Conservation (phyloP, 2,329 filamentous ascomycete genomes). For the Aspergillus phoenicis region DNA sequence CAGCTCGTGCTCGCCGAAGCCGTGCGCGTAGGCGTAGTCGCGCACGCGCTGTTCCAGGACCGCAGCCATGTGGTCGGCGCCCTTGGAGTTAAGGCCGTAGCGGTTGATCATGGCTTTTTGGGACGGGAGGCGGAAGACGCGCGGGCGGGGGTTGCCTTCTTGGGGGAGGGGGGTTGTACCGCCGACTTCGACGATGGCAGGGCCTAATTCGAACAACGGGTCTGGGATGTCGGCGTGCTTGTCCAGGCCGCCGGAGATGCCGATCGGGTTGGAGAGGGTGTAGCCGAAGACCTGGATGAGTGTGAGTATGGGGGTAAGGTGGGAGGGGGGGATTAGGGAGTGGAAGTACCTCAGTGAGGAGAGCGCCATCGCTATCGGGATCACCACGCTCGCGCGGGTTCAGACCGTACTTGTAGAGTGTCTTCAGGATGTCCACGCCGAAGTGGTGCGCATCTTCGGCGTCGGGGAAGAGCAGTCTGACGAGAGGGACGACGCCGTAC, state of each 20-base stretch:
- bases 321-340: neutral
- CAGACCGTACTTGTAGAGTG: slow-evolving; percentile 71
- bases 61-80: slow-evolving; percentile 83
- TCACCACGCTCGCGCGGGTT: slow-evolving; percentile 80
- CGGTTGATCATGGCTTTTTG: slow-evolving; percentile 91
- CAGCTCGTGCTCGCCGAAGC: slow-evolving; percentile 63
- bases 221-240: slow-evolving; percentile 91
- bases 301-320: neutral
- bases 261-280: slow-evolving; percentile 79
- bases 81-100: slow-evolving; percentile 90
- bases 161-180: slow-evolving; percentile 88
- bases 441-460: slow-evolving; percentile 86
- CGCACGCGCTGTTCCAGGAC: slow-evolving; percentile 76
- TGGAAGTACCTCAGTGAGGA: slow-evolving; percentile 54
- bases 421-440: slow-evolving; percentile 71
- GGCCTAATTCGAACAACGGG: slow-evolving; percentile 79
- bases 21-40: slow-evolving; percentile 71
- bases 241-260: slow-evolving; percentile 92
- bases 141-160: slow-evolving; percentile 80
- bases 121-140: slow-evolving; percentile 82
- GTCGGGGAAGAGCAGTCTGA: slow-evolving; percentile 47
- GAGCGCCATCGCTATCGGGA: slow-evolving; percentile 55
- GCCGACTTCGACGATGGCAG: slow-evolving; percentile 87
- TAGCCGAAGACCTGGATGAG: slow-evolving; percentile 73
- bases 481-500: slow-evolving; percentile 60